Evolutionary conservation across 129 eudicot genomes (phyloP).

Genomic region (Chrysanthemum makinoi): DNA sequence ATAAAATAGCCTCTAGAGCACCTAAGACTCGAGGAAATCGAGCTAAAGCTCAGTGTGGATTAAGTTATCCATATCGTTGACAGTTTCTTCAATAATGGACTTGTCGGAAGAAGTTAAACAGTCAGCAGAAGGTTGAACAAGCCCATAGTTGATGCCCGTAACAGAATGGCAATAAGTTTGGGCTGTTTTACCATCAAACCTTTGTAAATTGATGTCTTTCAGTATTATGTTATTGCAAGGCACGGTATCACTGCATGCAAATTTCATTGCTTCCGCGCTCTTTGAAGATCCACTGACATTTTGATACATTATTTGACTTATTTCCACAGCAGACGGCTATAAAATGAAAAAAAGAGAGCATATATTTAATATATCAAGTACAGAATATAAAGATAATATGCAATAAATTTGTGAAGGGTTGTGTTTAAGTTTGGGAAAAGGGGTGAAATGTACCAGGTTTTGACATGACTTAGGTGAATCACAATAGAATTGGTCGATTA

Average conservation of each 20-base stretch:
- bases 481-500: conserved; percentile 93
- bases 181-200: conserved; percentile 57
- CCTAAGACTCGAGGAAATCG: conserved; percentile 33
- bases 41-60: conserved; percentile 78
- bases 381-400: not conserved
- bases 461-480: conserved; percentile 84
- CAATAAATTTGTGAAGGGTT: conserved; percentile 5
- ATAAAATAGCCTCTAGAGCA: conserved; percentile 35
- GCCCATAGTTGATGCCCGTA: conserved; percentile 59
- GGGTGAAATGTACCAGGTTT: conserved; percentile 56
- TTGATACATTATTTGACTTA: conserved; percentile 81
- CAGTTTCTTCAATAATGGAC: conserved; percentile 25
- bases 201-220: conserved; percentile 57
- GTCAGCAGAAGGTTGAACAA: conserved; percentile 75
- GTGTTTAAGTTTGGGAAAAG: not conserved
- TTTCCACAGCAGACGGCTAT: conserved; percentile 85
- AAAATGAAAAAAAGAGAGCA: not conserved
- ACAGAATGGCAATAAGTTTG: conserved; percentile 81
- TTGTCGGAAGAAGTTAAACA: conserved; percentile 70
- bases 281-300: conserved; percentile 83
- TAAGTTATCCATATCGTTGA: conserved; percentile 28
- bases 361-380: not conserved
- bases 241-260: conserved; percentile 84
- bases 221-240: conserved; percentile 82
- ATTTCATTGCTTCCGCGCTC: conserved; percentile 70